A percentile compares a stretch with the other conserved stretches of the same genome.
Evolutionary conservation across 345 rosid genomes (phyloP).

Genomic region (Alliaria petiolata): DNA sequence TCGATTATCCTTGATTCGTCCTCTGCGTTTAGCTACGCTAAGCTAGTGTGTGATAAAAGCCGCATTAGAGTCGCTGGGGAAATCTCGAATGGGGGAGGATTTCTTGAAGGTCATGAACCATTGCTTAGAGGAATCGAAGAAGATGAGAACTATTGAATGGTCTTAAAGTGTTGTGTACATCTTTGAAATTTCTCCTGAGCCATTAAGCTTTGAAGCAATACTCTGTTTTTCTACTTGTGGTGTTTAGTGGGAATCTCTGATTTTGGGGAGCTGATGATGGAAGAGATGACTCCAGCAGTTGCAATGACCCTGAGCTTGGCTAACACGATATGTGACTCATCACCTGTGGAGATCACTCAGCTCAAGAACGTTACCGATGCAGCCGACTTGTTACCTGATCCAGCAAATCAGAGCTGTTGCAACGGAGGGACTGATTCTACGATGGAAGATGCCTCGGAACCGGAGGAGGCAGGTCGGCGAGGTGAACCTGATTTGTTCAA

Average conservation of each 20-base stretch:
- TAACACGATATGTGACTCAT: conserved; percentile 50
- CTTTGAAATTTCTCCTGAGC: conserved; percentile 3
- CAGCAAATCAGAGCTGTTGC: too few species aligned
- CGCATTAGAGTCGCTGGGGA: conserved; percentile 30
- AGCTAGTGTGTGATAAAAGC: not conserved
- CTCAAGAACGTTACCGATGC: conserved; percentile 67
- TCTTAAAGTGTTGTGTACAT: conserved; percentile 15
- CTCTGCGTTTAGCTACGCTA: conserved; percentile 8
- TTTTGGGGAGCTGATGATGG: conserved; percentile 56
- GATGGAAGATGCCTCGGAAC: conserved; percentile 15
- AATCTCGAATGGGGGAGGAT: conserved; percentile 31
- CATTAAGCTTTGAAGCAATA: too few species aligned
- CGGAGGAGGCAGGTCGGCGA: not conserved
- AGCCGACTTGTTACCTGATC: conserved; percentile 51
- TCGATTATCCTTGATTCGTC: conserved; percentile 17
- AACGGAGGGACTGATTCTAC: conserved; percentile 24
- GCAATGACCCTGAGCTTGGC: conserved; percentile 67
- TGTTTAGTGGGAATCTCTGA: not conserved
- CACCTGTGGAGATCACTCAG: conserved; percentile 57
- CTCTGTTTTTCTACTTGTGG: not conserved
- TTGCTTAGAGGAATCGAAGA: conserved; percentile 29
- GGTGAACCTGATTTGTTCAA: conserved; percentile 29
- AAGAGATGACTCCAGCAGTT: conserved; percentile 77
- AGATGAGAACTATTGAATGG: conserved; percentile 35
- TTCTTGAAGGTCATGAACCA: conserved; percentile 24